Percentiles rank a stretch among this genome's conserved stretches.
These are phyloP conservation scores for Diaporthe batatas DNA, from an alignment of 2,329 filamentous ascomycete species.

Conservation along the genomic window DNA sequence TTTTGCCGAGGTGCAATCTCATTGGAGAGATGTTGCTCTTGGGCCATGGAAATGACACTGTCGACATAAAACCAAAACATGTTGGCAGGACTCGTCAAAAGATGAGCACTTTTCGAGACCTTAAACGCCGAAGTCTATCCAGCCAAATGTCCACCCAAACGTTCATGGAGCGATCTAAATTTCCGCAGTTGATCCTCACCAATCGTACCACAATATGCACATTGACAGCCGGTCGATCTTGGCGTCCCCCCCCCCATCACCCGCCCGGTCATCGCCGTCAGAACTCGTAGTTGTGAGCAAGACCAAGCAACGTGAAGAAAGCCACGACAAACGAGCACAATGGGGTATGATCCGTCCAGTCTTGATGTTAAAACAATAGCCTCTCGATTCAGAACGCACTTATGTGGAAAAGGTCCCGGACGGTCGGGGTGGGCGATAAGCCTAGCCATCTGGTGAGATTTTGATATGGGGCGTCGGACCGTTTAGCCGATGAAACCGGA, in stretches of 20 bases:
- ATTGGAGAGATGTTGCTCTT: slow-evolving; percentile 6
- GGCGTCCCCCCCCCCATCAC: slow-evolving; percentile 2
- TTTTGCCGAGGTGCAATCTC: slow-evolving; percentile 5
- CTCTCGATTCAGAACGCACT: background rate
- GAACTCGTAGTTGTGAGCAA: background rate
- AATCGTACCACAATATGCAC: slow-evolving; percentile 31
- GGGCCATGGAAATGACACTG: background rate
- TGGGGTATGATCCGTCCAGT: background rate
- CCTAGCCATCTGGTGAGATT: background rate
- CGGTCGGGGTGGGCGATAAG: background rate
- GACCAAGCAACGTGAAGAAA: background rate
- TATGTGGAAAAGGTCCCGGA: background rate
- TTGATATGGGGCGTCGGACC: slow-evolving; percentile 16
- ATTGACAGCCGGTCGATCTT: slow-evolving; percentile 12
- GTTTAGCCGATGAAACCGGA: slow-evolving; percentile 3
- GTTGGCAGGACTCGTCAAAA: slow-evolving; percentile 22
- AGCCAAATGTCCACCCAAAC: slow-evolving; percentile 5
- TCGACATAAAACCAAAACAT: background rate
- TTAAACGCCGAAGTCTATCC: slow-evolving; percentile 34
- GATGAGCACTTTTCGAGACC: slow-evolving; percentile 23
- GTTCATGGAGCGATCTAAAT: background rate
- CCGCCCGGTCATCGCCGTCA: background rate
- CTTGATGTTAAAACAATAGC: background rate
- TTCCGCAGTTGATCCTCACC: slow-evolving; percentile 1
- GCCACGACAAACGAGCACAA: background rate